These are phyloP conservation scores for Xylariaceae sp. DNA, from an alignment of 2,329 filamentous ascomycete species.

Conservation along the genomic window DNA sequence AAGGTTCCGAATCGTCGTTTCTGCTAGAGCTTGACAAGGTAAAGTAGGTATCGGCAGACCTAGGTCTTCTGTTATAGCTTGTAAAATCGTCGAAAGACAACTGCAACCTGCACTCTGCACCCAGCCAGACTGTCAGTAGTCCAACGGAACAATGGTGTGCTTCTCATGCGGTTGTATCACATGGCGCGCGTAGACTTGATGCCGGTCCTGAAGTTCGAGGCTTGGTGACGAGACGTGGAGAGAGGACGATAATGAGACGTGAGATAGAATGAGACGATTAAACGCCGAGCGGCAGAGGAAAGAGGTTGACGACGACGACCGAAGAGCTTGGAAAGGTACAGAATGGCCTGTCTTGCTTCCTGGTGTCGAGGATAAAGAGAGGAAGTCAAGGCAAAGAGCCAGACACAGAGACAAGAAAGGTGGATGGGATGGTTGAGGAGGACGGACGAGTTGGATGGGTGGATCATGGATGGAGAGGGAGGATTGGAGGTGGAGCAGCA, in stretches of 20 bases:
- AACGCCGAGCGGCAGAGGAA: slow-evolving; percentile 16
- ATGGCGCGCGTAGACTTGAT: slow-evolving; percentile 34
- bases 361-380: slow-evolving; percentile 39
- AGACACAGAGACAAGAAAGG: slow-evolving; percentile 20
- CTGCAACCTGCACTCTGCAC: slow-evolving; percentile 39
- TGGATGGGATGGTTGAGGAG: slow-evolving; percentile 19
- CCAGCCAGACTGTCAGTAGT: slow-evolving; percentile 42
- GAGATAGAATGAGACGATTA: not conserved
- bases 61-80: slow-evolving; percentile 8
- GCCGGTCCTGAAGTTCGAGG: slow-evolving; percentile 11
- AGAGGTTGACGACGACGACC: slow-evolving; percentile 19
- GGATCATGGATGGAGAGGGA: slow-evolving; percentile 30
- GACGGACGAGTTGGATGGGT: slow-evolving; percentile 31
- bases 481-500: slow-evolving; percentile 30
- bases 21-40: slow-evolving; percentile 12
- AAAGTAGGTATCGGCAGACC: slow-evolving; percentile 7
- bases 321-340: slow-evolving; percentile 33
- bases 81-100: slow-evolving; percentile 33
- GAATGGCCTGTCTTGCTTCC: slow-evolving; percentile 33
- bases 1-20: slow-evolving; percentile 21
- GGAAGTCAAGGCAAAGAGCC: slow-evolving; percentile 32
- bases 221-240: not conserved
- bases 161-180: slow-evolving; percentile 41
- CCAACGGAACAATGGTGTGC: slow-evolving; percentile 41
- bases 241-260: slow-evolving; percentile 11